These are phyloP conservation scores for Lasiosphaeriaceae sp. DNA, from an alignment of 495 filamentous ascomycete species.

Conservation along the genomic window DNA sequence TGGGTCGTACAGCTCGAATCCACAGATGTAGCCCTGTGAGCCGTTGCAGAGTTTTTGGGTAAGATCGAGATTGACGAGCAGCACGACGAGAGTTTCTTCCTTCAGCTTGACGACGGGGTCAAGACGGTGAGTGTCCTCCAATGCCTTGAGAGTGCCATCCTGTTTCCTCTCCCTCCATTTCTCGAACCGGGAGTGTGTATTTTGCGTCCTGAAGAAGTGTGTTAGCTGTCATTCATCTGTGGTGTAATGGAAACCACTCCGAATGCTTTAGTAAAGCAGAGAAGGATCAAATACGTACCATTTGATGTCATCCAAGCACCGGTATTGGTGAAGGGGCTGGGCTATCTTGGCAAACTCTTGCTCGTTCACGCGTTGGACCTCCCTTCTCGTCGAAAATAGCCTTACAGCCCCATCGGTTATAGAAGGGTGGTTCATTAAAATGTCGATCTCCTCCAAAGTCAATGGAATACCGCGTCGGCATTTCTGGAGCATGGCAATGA, in stretches of 20 bases:
- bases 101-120: conserved; percentile 62
- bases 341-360: conserved; percentile 35
- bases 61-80: conserved; percentile 86
- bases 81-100: conserved; percentile 84
- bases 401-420: conserved; percentile 40
- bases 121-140: conserved; percentile 49
- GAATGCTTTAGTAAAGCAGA: too few relatives aligned
- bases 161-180: conserved; percentile 58
- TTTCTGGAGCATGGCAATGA: conserved; percentile 50
- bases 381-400: conserved; percentile 40
- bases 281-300: conserved; percentile 14
- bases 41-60: conserved; percentile 77
- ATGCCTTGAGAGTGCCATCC: conserved; percentile 62
- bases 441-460: conserved; percentile 30
- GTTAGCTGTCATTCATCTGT: too few relatives aligned
- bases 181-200: conserved; percentile 54
- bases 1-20: conserved; percentile 63
- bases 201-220: too few relatives aligned
- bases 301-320: conserved; percentile 68
- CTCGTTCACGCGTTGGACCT: conserved; percentile 39
- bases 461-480: conserved; percentile 42
- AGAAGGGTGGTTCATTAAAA: conserved; percentile 45
- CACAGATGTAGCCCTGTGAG: conserved; percentile 76
- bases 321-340: conserved; percentile 49
- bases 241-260: too few relatives aligned